Percentiles rank a stretch among this genome's conserved stretches.
These are phyloP conservation scores for Hypoxylon subgilvum DNA, from an alignment of 495 filamentous ascomycete species.

Conservation along the genomic window DNA sequence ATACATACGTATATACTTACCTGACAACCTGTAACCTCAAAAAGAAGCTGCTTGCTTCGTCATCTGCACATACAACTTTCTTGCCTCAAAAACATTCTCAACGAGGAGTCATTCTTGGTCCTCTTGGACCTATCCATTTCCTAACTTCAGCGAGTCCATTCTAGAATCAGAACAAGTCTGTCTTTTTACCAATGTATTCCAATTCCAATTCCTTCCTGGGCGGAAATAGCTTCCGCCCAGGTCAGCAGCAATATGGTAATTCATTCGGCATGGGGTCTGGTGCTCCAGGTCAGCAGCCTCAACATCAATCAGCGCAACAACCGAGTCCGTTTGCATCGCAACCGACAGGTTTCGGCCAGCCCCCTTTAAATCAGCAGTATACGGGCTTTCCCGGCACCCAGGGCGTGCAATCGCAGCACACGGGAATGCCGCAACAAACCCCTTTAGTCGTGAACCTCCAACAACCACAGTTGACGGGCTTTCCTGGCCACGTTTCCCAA, in stretches of 20 bases:
- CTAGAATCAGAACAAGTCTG: conserved; percentile 4
- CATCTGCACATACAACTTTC: conserved; percentile 32
- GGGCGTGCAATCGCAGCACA: conserved; percentile 54
- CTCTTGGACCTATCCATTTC: conserved; percentile 22
- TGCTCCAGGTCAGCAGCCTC: conserved; percentile 63
- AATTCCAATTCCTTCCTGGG: conserved; percentile 84
- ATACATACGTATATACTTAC: not conserved
- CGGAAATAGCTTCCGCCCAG: conserved; percentile 74
- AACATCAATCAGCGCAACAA: conserved; percentile 64
- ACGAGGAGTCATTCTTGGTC: conserved; percentile 24
- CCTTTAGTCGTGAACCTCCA: conserved; percentile 60
- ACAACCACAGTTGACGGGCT: conserved; percentile 64
- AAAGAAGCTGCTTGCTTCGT: no score
- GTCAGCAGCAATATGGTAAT: conserved; percentile 66
- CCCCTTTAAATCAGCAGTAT: conserved; percentile 69
- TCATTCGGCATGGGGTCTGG: conserved; percentile 58
- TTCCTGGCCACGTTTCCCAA: conserved; percentile 50
- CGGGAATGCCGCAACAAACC: conserved; percentile 56
- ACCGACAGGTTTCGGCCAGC: conserved; percentile 62
- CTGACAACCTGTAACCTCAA: no score
- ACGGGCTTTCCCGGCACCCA: conserved; percentile 60
- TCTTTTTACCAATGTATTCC: conserved; percentile 73
- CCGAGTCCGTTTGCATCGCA: conserved; percentile 66
- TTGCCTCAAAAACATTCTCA: conserved; percentile 21
- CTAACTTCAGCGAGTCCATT: conserved; percentile 11